These are phyloP conservation scores for Boeremia exigua DNA, from an alignment of 2,329 filamentous ascomycete genomes.

Conservation along the genomic window DNA sequence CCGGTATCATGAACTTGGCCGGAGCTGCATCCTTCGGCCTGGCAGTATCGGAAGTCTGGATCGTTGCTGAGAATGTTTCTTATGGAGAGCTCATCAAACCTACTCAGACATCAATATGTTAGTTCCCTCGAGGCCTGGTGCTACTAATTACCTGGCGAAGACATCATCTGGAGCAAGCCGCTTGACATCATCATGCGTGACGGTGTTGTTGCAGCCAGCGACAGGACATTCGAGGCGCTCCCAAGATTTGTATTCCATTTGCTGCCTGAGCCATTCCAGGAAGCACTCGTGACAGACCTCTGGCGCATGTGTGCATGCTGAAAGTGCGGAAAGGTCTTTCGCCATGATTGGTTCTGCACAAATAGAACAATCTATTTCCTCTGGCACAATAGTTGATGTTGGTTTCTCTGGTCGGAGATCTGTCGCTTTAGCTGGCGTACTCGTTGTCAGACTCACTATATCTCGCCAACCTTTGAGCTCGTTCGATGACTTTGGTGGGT, in stretches of 20 bases:
- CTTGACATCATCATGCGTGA: conserved; percentile 8
- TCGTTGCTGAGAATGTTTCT: neutral
- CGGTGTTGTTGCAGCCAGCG: neutral
- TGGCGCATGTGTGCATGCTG: neutral
- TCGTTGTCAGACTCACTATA: too few species aligned
- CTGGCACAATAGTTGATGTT: neutral
- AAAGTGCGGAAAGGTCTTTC: neutral
- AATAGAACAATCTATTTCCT: neutral
- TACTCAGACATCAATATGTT: neutral
- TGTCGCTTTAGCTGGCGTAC: too few species aligned
- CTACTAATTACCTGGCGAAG: neutral
- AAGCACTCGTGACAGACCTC: conserved; percentile 3
- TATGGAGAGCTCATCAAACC: conserved; percentile 8
- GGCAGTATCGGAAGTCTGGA: neutral
- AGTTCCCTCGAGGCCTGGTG: neutral
- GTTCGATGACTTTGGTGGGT: too few species aligned
- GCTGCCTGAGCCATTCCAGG: neutral
- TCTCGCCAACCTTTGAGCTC: too few species aligned
- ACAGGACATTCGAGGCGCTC: neutral
- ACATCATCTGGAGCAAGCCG: neutral
- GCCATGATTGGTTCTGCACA: neutral
- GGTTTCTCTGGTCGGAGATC: neutral
- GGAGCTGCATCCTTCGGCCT: neutral
- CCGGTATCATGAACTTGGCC: conserved; percentile 8
- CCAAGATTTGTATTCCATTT: neutral